Base-by-base conservation (phyloP, 345 rosid genomes). In the Eutrema heterophyllum region DNA sequence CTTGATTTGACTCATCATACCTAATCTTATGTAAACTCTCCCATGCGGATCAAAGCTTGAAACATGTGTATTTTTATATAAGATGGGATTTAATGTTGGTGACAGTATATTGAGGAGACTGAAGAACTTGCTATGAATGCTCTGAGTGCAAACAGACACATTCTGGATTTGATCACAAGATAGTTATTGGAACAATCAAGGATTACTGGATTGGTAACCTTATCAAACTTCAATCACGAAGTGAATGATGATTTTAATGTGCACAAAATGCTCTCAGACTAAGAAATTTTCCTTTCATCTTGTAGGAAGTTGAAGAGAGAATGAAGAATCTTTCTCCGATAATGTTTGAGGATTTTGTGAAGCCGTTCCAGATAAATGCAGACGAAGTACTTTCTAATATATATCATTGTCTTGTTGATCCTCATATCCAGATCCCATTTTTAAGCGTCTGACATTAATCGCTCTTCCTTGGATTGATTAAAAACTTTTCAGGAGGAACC, bases 101-200 rank as follows among this genome's bases (percentile, higher is more conserved):
- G 69, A 68, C 86, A 94, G 98, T 94, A 88, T 70, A 83, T 91
- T 70, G 97, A 89, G 65, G 96, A 91, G 81, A 87, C 98, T 3
- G 97, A 94, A 86, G 95, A 91, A 80, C 91, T 94, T 80, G 96
- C 98, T 8, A 80, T 91, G 85, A 81, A 84, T 70, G 97, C 92
- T 80, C 67, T 94, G 81, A 81, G 73, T 63, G 82, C 81, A 52
- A 91, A 94, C 79, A 84, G 83, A 70, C 87, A 83, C 67, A 80
- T 94, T 69, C 80, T 94, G 68, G 97, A 94, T 74, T 68, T 86
- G 52, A 83, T 94, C 76, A 83, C 90, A 1, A 77, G 79, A 63
- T 90, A 86, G 38, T 85, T 94, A n/a, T n/a, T n/a, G n/a, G n/a
- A n/a, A n/a, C n/a, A 58, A 54, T 91, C 95, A 4, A 91, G 94